Evolutionary conservation across 768 basidiomycete genomes (phyloP), one percentile per base, ranked within the genome.

Genomic region (Pleurotus pulmonarius): DNA sequence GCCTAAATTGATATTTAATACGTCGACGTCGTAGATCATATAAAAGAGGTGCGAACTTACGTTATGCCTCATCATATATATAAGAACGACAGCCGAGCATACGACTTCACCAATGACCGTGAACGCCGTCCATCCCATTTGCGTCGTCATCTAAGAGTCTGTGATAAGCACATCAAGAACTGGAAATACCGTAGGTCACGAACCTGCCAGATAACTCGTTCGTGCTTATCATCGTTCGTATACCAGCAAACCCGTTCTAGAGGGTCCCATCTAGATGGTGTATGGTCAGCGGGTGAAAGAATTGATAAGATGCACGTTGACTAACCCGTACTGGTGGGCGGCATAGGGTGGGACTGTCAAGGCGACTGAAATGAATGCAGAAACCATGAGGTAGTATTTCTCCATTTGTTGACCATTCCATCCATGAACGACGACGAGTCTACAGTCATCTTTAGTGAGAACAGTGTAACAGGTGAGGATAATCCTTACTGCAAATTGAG

Each of bases 141-240:
- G 48, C 24, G 53, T 44, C 6, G 20, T 22, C 20, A 44, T 22
- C 43, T 44, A 1, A 7, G 2, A 44, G 1, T 7, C 3, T 11
- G 7, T 3, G 43, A 22, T n/a, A n/a, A 16, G 15, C n/a, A 16
- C 11, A n/a, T 4, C 3, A 7, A 44, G n/a, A 22, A 4, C 8
- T 22, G 1, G 43, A 16, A 11, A 22, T 11, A 4, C 16, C 20
- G 16, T 5, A n/a, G 6, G 43, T 13, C 5, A 44, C 44, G 15
- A 22, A 63, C 62, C 64, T 65, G 64, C 64, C 64, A 65, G 12
- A 57, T 57, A 4, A 65, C 40, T 24, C 64, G 34, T 47, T 65
- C 48, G 18, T 40, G 46, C 12, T 13, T 34, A 37, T 65, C 48
- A 15, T 58, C 57, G 46, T 60, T 63, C 3, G 60, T 51, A 49